A percentile compares a stretch with the other conserved stretches of the same genome.
Evolutionary conservation across 2,329 filamentous ascomycete genomes (phyloP).

Genomic region (Dactylellina haptotyla): DNA sequence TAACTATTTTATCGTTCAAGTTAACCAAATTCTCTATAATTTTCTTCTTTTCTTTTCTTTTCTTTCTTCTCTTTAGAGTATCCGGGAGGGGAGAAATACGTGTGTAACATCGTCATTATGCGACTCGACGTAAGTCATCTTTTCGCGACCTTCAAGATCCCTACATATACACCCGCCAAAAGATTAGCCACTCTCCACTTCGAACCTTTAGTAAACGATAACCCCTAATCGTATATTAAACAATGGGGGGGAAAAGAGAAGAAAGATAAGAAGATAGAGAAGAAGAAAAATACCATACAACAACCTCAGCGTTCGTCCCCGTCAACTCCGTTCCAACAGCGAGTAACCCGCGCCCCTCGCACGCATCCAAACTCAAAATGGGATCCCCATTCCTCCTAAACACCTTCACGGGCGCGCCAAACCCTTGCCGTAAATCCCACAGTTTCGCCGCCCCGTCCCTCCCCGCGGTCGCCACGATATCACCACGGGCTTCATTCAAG

Average conservation of each 20-base stretch:
- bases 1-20: too few species aligned
- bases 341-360: constrained; percentile 68
- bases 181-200: constrained; percentile 65
- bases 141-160: constrained; percentile 55
- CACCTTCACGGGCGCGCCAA: constrained; percentile 63
- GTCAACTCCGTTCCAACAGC: constrained; percentile 79
- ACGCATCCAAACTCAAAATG: constrained; percentile 74
- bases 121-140: constrained; percentile 71
- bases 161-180: constrained; percentile 63
- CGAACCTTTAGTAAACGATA: too few species aligned
- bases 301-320: constrained; percentile 71
- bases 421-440: constrained; percentile 71
- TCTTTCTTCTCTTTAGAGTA: background rate
- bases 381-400: constrained; percentile 64
- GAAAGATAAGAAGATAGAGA: constrained; percentile 42
- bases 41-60: background rate
- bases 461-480: constrained; percentile 74
- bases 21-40: too few species aligned
- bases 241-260: constrained; percentile 1
- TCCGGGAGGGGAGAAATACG: constrained; percentile 58
- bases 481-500: constrained; percentile 66
- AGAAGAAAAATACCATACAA: constrained; percentile 68
- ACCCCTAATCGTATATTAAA: too few species aligned
- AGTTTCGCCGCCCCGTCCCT: constrained; percentile 74
- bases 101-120: constrained; percentile 76